Evolutionary conservation across 2,329 filamentous ascomycete species (phyloP), one percentile per base, ranked within the genome.

Genomic region (Aaosphaeria pasadenensis): DNA sequence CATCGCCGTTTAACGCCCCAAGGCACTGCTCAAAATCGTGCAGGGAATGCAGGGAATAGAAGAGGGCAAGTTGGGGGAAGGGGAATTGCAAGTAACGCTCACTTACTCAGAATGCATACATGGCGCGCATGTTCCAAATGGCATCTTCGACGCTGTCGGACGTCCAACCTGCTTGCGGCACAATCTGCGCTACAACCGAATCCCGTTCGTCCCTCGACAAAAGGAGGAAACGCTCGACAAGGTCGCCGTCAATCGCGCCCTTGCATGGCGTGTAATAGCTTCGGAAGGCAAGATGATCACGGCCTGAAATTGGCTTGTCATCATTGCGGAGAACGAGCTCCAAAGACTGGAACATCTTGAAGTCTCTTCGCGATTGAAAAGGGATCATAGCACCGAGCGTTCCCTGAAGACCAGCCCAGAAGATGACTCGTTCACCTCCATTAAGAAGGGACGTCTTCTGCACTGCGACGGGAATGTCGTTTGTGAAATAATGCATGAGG

Each of bases 221-320:
- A 50, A 94, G 74, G 49, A 90, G 83, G 72, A 90, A 99, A 58
- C 91, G 83, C 77, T 99, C 94, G 62, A 94, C 96, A 38, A 99
- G 77, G 73, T 99, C 94, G 30, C 94, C 94, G 71, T 99, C 94
- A 61, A 99, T 96, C 30, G 95, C 85, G 6, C 91, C 91, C 78
- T 99, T 99, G 39, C 95, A 90, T 0, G 94, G 95, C 5, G 89
- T 90, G 69, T 97, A 99, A 73, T 97, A 99, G 55, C 91, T 86
- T 54, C 95, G 82, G 71, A 95, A 99, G 63, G 96, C 95, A 41
- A 99, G 77, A 71, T 99, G 94, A 69, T 99, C 95, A 56, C 95
- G 82, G 39, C 94, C 95, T 17, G 90, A 89, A 42, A 99, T 75
- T 6, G 92, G 92, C 33, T 91, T 81, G 63, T 96, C 91, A 13